Evolutionary conservation across 805 yeast species (phyloP), one percentile per base, ranked within the genome.

Genomic region (Metschnikowia baotianmanensis): DNA sequence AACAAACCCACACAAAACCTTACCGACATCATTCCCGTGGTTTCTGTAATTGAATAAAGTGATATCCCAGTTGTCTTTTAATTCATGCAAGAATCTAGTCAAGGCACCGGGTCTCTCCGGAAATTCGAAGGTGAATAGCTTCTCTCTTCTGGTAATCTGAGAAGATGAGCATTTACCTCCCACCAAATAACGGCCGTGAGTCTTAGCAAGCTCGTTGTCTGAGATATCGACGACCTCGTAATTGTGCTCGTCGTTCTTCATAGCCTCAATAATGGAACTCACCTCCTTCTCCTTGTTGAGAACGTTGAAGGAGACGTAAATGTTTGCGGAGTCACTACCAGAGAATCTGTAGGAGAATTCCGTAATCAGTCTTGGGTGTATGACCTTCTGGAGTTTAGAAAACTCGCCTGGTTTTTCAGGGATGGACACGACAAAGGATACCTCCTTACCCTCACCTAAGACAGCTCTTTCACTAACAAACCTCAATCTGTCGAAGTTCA

Each of bases 61-160:
- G 47, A 93, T 79, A 59, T 93, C 93, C 97, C 98, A 93, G 36
- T 81, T 80, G 19, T 75, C 73, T 55, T 83, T 78, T 58, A 93
- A 65, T 13, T 82, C 74, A 20, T 74, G 76, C 56, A 93, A 73
- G 67, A 93, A 93, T 43, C 77, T 83, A 21, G 83, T 78, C 56
- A 93, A 72, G 1, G 99, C 97, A 34, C 96, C 96, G 2, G 99
- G 98, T 57, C 93, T 82, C 59, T 93, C 99, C 11, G 99, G 99
- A 72, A 93, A 95, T 63, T 89, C 96, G 56, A 93, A 93, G 35
- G 84, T 76, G 52, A 81, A 78, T 25, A 93, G 65, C 53, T 83
- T 80, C 64, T 93, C 99, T 50, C 86, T 74, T 21, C 78, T 73
- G 15, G 86, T 79, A 41, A 63, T 59, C 29, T 39, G 42, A 24